A percentile compares a stretch with the other conserved stretches of the same genome.
Conservation (phyloP, 257 asterid species). For the Plectranthus barbatus region DNA sequence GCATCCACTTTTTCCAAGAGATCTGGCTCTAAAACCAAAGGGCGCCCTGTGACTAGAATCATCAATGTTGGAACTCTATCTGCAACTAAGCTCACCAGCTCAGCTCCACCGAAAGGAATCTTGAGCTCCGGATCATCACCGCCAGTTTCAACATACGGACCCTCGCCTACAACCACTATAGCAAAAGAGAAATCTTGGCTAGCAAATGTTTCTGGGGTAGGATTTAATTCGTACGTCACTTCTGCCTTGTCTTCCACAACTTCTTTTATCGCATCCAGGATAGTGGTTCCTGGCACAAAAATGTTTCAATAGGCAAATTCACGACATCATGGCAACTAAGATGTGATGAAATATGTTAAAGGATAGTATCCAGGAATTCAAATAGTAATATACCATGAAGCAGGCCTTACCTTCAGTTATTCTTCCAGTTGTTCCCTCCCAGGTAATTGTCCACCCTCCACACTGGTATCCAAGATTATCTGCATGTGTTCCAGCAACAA, state of each 20-base stretch:
- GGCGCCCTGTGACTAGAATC: slow-evolving; percentile 71
- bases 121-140: slow-evolving; percentile 64
- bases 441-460: slow-evolving; percentile 92
- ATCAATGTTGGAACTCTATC: slow-evolving; percentile 64
- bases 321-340: neutral
- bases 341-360: neutral
- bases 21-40: slow-evolving; percentile 51
- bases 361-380: neutral
- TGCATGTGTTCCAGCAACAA: slow-evolving; percentile 88
- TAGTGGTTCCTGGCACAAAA: slow-evolving; percentile 56
- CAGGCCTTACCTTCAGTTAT: slow-evolving; percentile 64
- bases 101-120: slow-evolving; percentile 55
- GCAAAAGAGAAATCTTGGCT: slow-evolving; percentile 56
- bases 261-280: slow-evolving; percentile 70
- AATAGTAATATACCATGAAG: neutral
- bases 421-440: slow-evolving; percentile 85
- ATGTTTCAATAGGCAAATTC: no score
- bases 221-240: slow-evolving; percentile 54
- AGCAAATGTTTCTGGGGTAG: slow-evolving; percentile 43
- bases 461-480: slow-evolving; percentile 98
- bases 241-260: slow-evolving; percentile 48
- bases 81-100: slow-evolving; percentile 50
- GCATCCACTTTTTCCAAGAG: slow-evolving; percentile 54
- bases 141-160: slow-evolving; percentile 68
- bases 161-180: slow-evolving; percentile 71